A percentile compares a stretch with the other conserved stretches of the same genome.
Conservation (phyloP, 805 yeast genomes). For the Cephaloascus fragrans region DNA sequence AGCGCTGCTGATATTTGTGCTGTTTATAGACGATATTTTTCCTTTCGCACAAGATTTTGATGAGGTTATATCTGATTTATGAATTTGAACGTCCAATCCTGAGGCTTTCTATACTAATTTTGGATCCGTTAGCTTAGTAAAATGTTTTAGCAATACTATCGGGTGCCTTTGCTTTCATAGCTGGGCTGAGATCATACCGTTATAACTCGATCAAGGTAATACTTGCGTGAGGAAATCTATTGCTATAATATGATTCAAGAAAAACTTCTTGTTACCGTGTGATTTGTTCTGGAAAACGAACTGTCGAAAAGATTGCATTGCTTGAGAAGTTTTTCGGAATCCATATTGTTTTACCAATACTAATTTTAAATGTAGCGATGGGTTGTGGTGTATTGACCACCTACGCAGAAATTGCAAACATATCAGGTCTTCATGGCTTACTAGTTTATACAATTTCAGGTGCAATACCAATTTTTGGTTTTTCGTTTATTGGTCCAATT, state of each 20-base stretch:
- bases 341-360: not conserved
- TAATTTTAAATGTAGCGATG: slow-evolving; percentile 63
- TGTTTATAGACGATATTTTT: not conserved
- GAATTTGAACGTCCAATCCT: too few species aligned
- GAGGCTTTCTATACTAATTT: too few species aligned
- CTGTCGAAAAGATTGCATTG: too few species aligned
- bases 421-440: slow-evolving; percentile 81
- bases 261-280: too few species aligned
- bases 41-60: too few species aligned
- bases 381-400: slow-evolving; percentile 87
- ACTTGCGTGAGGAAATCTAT: slow-evolving; percentile 70
- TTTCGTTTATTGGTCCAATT: slow-evolving; percentile 74
- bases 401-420: slow-evolving; percentile 77
- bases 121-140: too few species aligned
- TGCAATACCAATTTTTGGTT: slow-evolving; percentile 76
- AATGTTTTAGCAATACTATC: too few species aligned
- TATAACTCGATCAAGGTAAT: slow-evolving; percentile 71
- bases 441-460: slow-evolving; percentile 73
- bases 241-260: slow-evolving; percentile 23
- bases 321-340: too few species aligned
- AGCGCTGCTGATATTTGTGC: too few species aligned
- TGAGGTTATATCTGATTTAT: too few species aligned
- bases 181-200: slow-evolving; percentile 67
- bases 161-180: slow-evolving; percentile 37
- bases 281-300: too few species aligned